Conservation (phyloP, 2,329 filamentous ascomycete genomes). For the Hortaea werneckii region DNA sequence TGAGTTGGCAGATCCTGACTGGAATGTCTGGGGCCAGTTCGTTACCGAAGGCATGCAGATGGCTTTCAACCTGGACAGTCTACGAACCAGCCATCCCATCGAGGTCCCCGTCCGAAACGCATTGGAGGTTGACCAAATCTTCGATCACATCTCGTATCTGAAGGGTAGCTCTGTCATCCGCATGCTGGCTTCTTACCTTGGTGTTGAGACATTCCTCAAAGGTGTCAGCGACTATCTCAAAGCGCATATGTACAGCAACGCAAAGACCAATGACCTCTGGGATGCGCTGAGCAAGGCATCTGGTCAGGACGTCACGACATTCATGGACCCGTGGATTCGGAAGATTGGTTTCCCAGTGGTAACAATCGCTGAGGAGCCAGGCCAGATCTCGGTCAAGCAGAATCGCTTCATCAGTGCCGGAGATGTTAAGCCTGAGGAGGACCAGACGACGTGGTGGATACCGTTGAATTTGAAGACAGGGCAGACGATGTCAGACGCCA, state of each 20-base stretch:
- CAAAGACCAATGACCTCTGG: constrained; percentile 88
- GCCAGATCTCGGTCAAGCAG: constrained; percentile 74
- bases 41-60: constrained; percentile 89
- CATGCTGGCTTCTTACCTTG: constrained; percentile 88
- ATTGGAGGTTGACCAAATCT: constrained; percentile 94
- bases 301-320: constrained; percentile 69
- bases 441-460: constrained; percentile 91
- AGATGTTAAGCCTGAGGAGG: constrained; percentile 82
- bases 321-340: constrained; percentile 93
- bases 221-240: constrained; percentile 87
- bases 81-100: constrained; percentile 89
- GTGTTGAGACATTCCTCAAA: constrained; percentile 76
- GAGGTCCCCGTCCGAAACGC: constrained; percentile 91
- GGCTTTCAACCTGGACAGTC: constrained; percentile 79
- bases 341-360: constrained; percentile 92
- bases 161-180: constrained; percentile 95
- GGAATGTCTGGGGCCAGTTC: constrained; percentile 97
- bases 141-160: constrained; percentile 90
- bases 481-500: constrained; percentile 50
- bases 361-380: constrained; percentile 72
- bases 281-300: constrained; percentile 77
- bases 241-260: constrained; percentile 77
- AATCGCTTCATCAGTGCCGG: constrained; percentile 84
- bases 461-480: constrained; percentile 78
- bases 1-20: constrained; percentile 57